Evolutionary conservation across 352 stramenopile species (phyloP), one percentile per base, ranked within the genome.

Genomic region (Globisporangium nagaii): DNA sequence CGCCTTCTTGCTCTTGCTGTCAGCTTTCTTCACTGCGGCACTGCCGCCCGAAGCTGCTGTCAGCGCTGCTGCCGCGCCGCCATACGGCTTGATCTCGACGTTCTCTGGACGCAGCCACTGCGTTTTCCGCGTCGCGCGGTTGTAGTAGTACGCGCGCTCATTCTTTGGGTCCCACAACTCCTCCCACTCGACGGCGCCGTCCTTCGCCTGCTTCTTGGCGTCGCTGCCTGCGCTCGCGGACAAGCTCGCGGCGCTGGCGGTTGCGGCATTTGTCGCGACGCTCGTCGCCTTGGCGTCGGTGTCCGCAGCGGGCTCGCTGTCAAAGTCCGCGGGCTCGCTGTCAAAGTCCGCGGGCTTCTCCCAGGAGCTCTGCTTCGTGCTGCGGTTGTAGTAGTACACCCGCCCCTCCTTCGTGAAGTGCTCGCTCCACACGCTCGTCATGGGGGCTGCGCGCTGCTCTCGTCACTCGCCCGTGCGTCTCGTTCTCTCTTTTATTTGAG

Each of bases 361-460:
- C 85, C 85, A 95, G 58, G 81, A 76, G 71, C 84, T 95, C 63
- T 93, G 76, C 73, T 93, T 91, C 10, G 83, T 93, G 50, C 55
- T 72, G 56, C 79, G 79, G 68, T 95, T 95, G 75, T 95, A 93
- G 70, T 93, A 95, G 65, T 95, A 95, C 53, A 77, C 76, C 17
- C 79, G 75, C 24, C 85, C 85, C 39, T 95, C 85, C 62, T 93
- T 92, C 25, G 83, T 93, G 60, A 82, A 75, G 70, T 95, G 76
- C 62, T 88, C 82, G 64, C 82, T 95, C 82, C 84, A 95, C 20
- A 86, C 65, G 34, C 62, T 66, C 54, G 71, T 66, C 70, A 62
- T 56, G 30, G 40, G 15, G 20, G 15, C 19, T 19, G 2, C 4
- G 37, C 46, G 5, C 31, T 36, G 13, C 17, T 28, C n/a, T 34